Percentiles rank a stretch among this genome's conserved stretches.
These are phyloP conservation scores for Metschnikowia cerradonensis DNA, from an alignment of 805 yeast genomes.

Conservation along the genomic window DNA sequence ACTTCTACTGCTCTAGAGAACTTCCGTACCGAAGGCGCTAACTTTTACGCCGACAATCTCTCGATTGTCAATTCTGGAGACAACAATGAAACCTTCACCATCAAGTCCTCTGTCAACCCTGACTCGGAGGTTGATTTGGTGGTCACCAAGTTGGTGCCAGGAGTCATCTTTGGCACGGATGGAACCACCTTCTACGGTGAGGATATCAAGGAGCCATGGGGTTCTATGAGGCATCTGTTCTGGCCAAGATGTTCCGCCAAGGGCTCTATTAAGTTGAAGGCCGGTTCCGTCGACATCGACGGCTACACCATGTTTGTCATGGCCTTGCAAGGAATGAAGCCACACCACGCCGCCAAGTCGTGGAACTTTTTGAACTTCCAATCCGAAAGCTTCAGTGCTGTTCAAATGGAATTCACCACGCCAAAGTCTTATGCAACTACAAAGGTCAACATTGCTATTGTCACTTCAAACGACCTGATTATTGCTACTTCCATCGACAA, in stretches of 20 bases:
- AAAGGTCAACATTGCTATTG: conserved; percentile 73
- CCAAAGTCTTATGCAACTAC: conserved; percentile 86
- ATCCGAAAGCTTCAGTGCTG: conserved; percentile 66
- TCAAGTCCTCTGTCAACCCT: conserved; percentile 62
- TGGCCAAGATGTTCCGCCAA: conserved; percentile 84
- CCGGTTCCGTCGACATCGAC: conserved; percentile 33
- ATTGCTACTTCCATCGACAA: conserved; percentile 63
- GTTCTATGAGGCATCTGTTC: conserved; percentile 90
- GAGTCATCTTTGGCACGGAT: conserved; percentile 85
- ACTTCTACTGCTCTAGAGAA: conserved; percentile 86
- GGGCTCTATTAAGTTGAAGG: conserved; percentile 58
- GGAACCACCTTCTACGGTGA: conserved; percentile 88
- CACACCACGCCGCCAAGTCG: conserved; percentile 95
- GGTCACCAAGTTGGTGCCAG: conserved; percentile 61
- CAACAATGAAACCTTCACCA: conserved; percentile 38
- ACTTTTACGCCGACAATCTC: conserved; percentile 75
- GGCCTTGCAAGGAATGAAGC: conserved; percentile 99
- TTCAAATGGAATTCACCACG: conserved; percentile 93
- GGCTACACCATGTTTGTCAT: conserved; percentile 78
- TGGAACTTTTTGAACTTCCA: conserved; percentile 96
- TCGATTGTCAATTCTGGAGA: conserved; percentile 59
- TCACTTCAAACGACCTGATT: conserved; percentile 61
- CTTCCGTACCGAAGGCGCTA: conserved; percentile 66
- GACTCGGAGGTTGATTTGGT: conserved; percentile 69
- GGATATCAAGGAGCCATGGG: conserved; percentile 86